Conservation (phyloP, 2,329 filamentous ascomycete genomes). For the Colletotrichum limetticola region DNA sequence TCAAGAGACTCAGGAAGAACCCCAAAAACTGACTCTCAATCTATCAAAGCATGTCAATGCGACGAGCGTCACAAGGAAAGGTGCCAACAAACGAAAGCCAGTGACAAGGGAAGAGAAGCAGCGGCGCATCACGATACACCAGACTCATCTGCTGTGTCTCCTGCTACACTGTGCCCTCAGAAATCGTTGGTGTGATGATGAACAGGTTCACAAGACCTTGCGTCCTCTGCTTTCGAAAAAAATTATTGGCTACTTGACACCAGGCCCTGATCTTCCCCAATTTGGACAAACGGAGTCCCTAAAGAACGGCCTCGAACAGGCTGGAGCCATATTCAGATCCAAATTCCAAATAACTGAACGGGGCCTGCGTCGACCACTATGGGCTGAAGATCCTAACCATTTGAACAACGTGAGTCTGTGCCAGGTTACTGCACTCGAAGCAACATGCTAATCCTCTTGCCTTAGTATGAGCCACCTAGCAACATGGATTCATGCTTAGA, state of each 20-base stretch:
- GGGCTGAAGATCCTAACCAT: constrained; percentile 76
- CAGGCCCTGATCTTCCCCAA: constrained; percentile 74
- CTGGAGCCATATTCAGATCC: constrained; percentile 72
- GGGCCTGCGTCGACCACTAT: constrained; percentile 77
- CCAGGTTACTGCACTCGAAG: not conserved
- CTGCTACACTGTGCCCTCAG: constrained; percentile 80
- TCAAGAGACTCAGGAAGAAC: constrained; percentile 38
- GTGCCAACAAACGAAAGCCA: constrained; percentile 58
- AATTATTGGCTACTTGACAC: constrained; percentile 74
- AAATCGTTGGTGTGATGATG: constrained; percentile 91
- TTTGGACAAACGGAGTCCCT: constrained; percentile 82
- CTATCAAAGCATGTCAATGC: constrained; percentile 58
- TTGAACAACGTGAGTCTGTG: constrained; percentile 62
- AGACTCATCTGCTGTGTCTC: constrained; percentile 85
- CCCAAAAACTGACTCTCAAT: constrained; percentile 61
- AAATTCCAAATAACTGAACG: constrained; percentile 78
- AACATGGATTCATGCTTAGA: constrained; percentile 77
- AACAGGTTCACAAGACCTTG: constrained; percentile 72
- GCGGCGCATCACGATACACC: constrained; percentile 81
- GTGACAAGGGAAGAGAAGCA: constrained; percentile 64
- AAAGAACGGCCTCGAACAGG: constrained; percentile 80
- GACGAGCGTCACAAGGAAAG: constrained; percentile 42
- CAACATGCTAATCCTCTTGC: constrained; percentile 37
- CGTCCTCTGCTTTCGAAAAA: constrained; percentile 74
- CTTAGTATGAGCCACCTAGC: constrained; percentile 65